Percentiles rank a stretch among this genome's conserved stretches.
Evolutionary conservation across 306 rosid genomes (phyloP).

Genomic region (Castanea crenata): DNA sequence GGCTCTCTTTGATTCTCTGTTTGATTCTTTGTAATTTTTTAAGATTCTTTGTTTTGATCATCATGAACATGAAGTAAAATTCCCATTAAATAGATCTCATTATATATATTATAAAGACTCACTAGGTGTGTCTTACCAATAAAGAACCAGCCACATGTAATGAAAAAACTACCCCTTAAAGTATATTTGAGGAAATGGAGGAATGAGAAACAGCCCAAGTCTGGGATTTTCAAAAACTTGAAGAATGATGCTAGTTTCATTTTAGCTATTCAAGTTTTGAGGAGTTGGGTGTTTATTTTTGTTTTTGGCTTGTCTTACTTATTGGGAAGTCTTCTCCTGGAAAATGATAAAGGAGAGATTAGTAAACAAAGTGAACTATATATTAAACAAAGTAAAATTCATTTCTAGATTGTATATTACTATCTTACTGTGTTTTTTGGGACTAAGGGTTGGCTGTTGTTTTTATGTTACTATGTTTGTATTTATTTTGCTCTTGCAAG

Average conservation of each 20-base stretch:
- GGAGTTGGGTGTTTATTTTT: not conserved
- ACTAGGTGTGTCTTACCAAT: too few relatives aligned
- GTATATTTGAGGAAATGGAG: not conserved
- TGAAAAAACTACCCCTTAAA: not conserved
- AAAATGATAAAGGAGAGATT: not conserved
- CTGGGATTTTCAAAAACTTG: not conserved
- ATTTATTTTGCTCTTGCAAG: not conserved
- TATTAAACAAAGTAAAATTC: not conserved
- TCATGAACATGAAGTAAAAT: too few relatives aligned
- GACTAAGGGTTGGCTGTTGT: too few relatives aligned
- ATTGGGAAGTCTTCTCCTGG: not conserved
- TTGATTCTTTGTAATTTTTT: too few relatives aligned
- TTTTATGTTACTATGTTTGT: too few relatives aligned
- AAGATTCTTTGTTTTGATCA: too few relatives aligned
- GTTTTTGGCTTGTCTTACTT: not conserved
- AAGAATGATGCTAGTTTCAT: not conserved
- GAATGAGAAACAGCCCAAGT: not conserved
- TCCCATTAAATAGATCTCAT: too few relatives aligned
- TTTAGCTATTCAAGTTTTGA: not conserved
- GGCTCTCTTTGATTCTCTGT: too few relatives aligned
- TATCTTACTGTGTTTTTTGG: too few relatives aligned
- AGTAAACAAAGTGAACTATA: not conserved
- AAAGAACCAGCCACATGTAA: not conserved
- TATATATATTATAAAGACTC: too few relatives aligned
- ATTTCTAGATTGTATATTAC: too few relatives aligned